These are phyloP conservation scores for Lophiostoma macrostomum DNA, from an alignment of 495 filamentous ascomycete species.

Conservation along the genomic window DNA sequence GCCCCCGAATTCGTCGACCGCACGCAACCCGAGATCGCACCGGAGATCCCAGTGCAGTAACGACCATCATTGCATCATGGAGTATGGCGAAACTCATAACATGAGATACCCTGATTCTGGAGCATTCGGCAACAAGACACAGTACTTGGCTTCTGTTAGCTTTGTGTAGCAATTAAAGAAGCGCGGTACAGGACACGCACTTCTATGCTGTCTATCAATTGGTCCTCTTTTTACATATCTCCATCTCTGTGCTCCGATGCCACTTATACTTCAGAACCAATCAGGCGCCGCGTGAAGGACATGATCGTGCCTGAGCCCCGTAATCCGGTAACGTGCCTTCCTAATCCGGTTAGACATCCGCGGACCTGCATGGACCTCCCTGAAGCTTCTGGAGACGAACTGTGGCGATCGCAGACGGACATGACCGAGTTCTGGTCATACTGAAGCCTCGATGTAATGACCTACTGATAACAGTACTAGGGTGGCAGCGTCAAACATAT, in stretches of 20 bases:
- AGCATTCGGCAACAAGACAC: too few species aligned
- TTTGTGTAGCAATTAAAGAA: not conserved
- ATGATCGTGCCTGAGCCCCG: constrained; percentile 2
- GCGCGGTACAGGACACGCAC: too few species aligned
- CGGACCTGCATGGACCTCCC: not conserved
- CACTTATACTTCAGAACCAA: not conserved
- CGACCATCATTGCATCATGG: constrained; percentile 3
- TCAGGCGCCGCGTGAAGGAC: not conserved
- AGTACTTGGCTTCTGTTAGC: too few species aligned
- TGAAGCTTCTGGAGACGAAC: not conserved
- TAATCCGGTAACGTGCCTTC: constrained; percentile 15
- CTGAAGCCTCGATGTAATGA: too few species aligned
- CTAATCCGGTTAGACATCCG: constrained; percentile 12
- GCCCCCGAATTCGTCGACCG: constrained; percentile 5
- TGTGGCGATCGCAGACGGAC: constrained; percentile 25
- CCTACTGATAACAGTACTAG: not conserved
- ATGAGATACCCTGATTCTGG: constrained; percentile 21
- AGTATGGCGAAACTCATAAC: constrained; percentile 17
- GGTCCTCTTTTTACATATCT: not conserved
- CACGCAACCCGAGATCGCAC: too few species aligned
- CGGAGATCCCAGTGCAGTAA: constrained; percentile 7
- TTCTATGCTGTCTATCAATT: constrained; percentile 3
- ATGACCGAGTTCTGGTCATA: constrained; percentile 24
- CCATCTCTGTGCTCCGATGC: constrained; percentile 2
- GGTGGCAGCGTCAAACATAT: not conserved